Conservation (phyloP, 2,329 filamentous ascomycete genomes). For the Metarhizium humberi region DNA sequence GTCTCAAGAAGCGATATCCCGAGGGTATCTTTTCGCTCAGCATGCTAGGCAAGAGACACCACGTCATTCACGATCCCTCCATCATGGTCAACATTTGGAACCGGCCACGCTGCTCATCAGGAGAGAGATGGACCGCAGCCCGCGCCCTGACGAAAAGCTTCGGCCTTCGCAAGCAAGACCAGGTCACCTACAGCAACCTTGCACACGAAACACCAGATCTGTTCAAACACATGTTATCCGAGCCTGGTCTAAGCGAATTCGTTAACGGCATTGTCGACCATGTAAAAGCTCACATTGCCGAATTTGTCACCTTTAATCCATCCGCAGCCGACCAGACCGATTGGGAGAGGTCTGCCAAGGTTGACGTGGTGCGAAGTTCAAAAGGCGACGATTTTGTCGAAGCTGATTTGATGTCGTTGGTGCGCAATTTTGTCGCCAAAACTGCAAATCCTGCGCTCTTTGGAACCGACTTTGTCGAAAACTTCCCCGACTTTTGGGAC, state of each 20-base stretch:
- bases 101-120: conserved; percentile 16
- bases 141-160: conserved; percentile 23
- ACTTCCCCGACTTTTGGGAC: conserved; percentile 28
- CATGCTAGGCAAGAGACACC: conserved; percentile 22
- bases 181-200: conserved; percentile 21
- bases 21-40: conserved; percentile 26
- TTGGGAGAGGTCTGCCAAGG: conserved; percentile 27
- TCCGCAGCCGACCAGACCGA: conserved; percentile 27
- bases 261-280: conserved; percentile 10
- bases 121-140: conserved; percentile 12
- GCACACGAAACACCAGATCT: conserved; percentile 17
- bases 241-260: conserved; percentile 16
- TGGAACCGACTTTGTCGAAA: conserved; percentile 31
- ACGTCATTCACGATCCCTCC: conserved; percentile 23
- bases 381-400: conserved; percentile 20
- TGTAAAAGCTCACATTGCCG: conserved; percentile 20
- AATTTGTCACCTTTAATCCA: conserved; percentile 29
- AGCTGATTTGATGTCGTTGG: conserved; percentile 22
- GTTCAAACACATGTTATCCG: conserved; percentile 17
- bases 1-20: conserved; percentile 21
- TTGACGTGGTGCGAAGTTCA: conserved; percentile 18
- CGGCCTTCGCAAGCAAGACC: conserved; percentile 19
- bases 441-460: conserved; percentile 25
- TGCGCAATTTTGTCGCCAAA: conserved; percentile 25
- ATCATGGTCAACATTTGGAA: conserved; percentile 19